Evolutionary conservation across 805 yeast species (phyloP).

Genomic region (Saccharomycopsis fodiens): DNA sequence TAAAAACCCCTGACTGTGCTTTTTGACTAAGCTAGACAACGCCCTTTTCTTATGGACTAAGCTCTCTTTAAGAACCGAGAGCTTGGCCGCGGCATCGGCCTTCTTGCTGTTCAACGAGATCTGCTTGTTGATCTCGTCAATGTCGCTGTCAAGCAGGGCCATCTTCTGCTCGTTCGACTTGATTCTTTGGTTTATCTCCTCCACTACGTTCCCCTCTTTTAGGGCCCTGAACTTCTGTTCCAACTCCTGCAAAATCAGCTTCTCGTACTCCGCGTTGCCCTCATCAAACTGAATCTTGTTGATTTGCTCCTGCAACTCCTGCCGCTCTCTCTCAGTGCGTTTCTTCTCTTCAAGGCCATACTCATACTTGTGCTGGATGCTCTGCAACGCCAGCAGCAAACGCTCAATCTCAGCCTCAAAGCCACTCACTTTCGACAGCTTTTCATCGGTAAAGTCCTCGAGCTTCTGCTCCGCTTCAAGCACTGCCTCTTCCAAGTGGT

Average conservation of each 20-base stretch:
- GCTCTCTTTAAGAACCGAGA: constrained; percentile 38
- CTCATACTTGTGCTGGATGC: constrained; percentile 21
- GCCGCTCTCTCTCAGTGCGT: constrained; percentile 30
- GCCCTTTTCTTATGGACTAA: constrained; percentile 27
- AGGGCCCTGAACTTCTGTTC: constrained; percentile 29
- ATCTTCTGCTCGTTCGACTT: constrained; percentile 33
- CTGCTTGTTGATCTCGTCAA: constrained; percentile 47
- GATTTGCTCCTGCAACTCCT: constrained; percentile 32
- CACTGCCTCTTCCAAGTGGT: constrained; percentile 17
- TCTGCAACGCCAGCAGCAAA: constrained; percentile 2
- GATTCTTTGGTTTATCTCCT: constrained; percentile 30
- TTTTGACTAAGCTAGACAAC: constrained; percentile 25
- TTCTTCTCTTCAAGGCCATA: constrained; percentile 36
- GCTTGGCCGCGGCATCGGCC: constrained; percentile 50
- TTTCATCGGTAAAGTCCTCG: constrained; percentile 11
- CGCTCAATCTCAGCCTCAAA: constrained; percentile 3
- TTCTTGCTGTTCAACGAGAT: constrained; percentile 47
- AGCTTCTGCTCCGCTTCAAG: constrained; percentile 19
- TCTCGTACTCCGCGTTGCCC: constrained; percentile 40
- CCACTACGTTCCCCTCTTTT: constrained; percentile 27
- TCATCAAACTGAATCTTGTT: constrained; percentile 28
- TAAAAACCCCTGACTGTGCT: constrained; percentile 24
- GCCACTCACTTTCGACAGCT: constrained; percentile 27
- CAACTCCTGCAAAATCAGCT: constrained; percentile 33
- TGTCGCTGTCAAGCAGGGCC: constrained; percentile 31